phyloP scores from a whole-genome alignment of 2,329 filamentous ascomycete species.

The Fusarium sp. region DNA sequence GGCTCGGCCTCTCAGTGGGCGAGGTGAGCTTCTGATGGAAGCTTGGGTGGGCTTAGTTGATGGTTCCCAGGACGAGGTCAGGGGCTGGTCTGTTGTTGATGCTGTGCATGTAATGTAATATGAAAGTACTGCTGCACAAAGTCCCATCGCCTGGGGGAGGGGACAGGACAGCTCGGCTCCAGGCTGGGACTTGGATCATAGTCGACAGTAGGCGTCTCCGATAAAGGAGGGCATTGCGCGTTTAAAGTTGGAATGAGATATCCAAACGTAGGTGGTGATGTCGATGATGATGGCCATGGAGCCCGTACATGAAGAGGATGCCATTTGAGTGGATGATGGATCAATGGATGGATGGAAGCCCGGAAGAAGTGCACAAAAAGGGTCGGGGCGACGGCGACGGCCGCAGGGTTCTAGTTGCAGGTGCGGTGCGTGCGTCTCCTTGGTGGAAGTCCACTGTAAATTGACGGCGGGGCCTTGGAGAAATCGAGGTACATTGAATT shows the following conservation, averaged over 20 bases:
- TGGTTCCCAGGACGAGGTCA: slow-evolving; percentile 33
- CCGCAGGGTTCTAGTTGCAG: slow-evolving; percentile 37
- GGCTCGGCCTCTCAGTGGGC: slow-evolving; percentile 29
- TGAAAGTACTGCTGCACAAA: neutral
- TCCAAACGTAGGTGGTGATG: slow-evolving; percentile 14
- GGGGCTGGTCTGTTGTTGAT: slow-evolving; percentile 33
- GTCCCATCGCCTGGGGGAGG: slow-evolving; percentile 1
- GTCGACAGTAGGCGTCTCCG: neutral
- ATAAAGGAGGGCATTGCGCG: neutral
- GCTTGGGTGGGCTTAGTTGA: slow-evolving; percentile 31
- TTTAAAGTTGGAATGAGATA: neutral
- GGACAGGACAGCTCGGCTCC: slow-evolving; percentile 4
- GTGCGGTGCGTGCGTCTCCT: slow-evolving; percentile 20
- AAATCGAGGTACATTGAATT: slow-evolving; percentile 9
- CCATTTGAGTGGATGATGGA: slow-evolving; percentile 28
- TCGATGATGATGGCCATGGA: slow-evolving; percentile 21
- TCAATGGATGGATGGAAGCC: slow-evolving; percentile 20
- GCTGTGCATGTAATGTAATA: neutral
- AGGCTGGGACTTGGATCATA: neutral
- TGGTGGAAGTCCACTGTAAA: slow-evolving; percentile 26
- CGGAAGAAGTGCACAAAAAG: slow-evolving; percentile 33
- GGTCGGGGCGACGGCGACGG: slow-evolving; percentile 34
- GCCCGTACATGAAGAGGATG: slow-evolving; percentile 19
- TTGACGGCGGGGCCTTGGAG: slow-evolving; percentile 29
- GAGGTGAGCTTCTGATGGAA: slow-evolving; percentile 34